Evolutionary conservation across 164 flowering plant genomes (phyloP).

Genomic region (Vitis rotundifolia): DNA sequence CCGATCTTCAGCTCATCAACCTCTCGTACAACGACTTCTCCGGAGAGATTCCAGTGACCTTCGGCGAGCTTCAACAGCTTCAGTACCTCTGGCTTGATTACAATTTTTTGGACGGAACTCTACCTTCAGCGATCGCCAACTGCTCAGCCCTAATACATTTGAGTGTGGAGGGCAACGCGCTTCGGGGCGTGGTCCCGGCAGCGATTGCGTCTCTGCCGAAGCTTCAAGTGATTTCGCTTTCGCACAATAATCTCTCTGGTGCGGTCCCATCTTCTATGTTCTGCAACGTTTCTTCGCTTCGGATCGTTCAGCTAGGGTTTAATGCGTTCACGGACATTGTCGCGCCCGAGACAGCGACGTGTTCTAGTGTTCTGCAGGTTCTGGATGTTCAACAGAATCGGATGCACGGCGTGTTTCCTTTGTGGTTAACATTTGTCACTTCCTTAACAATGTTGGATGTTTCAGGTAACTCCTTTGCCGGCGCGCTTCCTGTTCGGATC

Average conservation of each 20-base stretch:
- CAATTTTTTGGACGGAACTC: slow-evolving; percentile 62
- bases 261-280: slow-evolving; percentile 51
- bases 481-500: slow-evolving; percentile 42
- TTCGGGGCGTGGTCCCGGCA: slow-evolving; percentile 67
- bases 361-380: slow-evolving; percentile 45
- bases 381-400: slow-evolving; percentile 63
- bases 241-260: slow-evolving; percentile 66
- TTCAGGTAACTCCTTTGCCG: slow-evolving; percentile 54
- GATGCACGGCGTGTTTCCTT: slow-evolving; percentile 57
- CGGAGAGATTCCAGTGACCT: slow-evolving; percentile 62
- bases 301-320: slow-evolving; percentile 59
- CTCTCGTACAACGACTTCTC: slow-evolving; percentile 62
- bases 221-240: slow-evolving; percentile 65
- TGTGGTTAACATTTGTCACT: slow-evolving; percentile 45
- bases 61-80: slow-evolving; percentile 62
- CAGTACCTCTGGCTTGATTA: slow-evolving; percentile 69
- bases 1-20: slow-evolving; percentile 55
- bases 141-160: slow-evolving; percentile 70
- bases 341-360: slow-evolving; percentile 29
- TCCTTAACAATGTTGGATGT: slow-evolving; percentile 40
- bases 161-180: slow-evolving; percentile 59
- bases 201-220: slow-evolving; percentile 51
- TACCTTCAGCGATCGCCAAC: slow-evolving; percentile 80
- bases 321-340: slow-evolving; percentile 63
- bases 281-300: slow-evolving; percentile 45